Conservation (phyloP, 352 stramenopile species). For the Pythium sp. region DNA sequence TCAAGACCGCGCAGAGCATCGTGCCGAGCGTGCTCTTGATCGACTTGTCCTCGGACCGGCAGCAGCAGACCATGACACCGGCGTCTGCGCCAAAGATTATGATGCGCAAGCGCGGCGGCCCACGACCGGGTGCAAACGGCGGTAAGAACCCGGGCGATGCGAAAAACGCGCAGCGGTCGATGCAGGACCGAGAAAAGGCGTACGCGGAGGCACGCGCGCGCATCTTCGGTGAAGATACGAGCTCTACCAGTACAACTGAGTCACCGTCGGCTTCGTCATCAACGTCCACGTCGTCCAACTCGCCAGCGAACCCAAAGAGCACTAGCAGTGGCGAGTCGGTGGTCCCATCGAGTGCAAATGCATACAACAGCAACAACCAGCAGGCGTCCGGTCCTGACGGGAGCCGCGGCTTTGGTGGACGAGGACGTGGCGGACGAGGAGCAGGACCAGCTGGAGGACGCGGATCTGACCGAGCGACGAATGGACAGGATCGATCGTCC, state of each 20-base stretch:
- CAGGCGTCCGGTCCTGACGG: conserved; percentile 60
- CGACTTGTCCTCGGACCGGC: conserved; percentile 72
- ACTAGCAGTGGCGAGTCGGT: conserved; percentile 1
- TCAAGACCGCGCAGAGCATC: conserved; percentile 77
- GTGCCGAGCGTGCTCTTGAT: conserved; percentile 87
- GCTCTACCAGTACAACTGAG: conserved; percentile 17
- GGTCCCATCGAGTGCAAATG: conserved; percentile 10
- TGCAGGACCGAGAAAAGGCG: conserved; percentile 91
- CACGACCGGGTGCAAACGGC: conserved; percentile 33
- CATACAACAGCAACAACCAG: conserved; percentile 22
- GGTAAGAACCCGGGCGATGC: conserved; percentile 25
- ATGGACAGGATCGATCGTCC: background rate
- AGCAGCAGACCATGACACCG: conserved; percentile 61
- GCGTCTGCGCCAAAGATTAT: conserved; percentile 91
- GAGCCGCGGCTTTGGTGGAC: conserved; percentile 39
- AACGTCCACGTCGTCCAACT: conserved; percentile 17
- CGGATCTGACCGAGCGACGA: background rate
- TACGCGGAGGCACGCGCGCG: conserved; percentile 94
- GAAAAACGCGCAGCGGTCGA: conserved; percentile 60
- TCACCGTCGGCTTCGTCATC: conserved; percentile 26
- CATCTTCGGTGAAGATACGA: conserved; percentile 87
- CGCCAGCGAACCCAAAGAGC: conserved; percentile 4
- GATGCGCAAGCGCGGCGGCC: conserved; percentile 72
- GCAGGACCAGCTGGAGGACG: background rate
- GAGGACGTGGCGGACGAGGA: conserved; percentile 7